phyloP scores from a whole-genome alignment of 2,329 filamentous ascomycete species.

The Akanthomyces muscarius region DNA sequence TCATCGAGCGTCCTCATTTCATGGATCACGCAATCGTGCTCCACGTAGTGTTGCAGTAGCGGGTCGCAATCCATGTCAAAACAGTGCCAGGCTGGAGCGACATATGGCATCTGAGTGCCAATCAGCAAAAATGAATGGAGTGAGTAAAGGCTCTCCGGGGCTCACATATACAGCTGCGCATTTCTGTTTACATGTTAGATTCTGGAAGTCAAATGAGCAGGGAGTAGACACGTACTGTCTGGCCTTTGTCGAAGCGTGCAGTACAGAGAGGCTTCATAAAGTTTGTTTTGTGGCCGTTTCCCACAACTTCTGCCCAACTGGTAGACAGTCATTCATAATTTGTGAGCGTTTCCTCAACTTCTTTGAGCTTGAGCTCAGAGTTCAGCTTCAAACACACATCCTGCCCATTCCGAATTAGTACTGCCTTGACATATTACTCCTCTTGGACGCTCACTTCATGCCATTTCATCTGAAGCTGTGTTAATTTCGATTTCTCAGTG shows the following conservation, averaged over 20 bases:
- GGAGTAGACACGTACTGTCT: neutral
- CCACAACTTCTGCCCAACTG: neutral
- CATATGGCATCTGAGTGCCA: neutral
- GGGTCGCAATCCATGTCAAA: neutral
- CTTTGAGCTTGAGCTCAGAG: neutral
- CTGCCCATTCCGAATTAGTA: neutral
- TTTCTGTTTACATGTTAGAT: neutral
- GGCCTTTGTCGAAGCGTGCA: neutral
- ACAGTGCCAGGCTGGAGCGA: neutral
- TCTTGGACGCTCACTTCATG: neutral
- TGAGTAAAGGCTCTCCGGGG: neutral
- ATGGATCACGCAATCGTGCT: neutral
- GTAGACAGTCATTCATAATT: neutral
- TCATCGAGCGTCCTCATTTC: neutral
- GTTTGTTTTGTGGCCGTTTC: neutral
- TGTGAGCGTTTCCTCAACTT: neutral
- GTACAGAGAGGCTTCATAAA: neutral
- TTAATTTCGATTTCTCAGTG: neutral
- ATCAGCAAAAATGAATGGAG: neutral
- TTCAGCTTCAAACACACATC: neutral
- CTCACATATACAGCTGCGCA: neutral
- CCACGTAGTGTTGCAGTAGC: neutral
- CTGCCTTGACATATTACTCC: neutral
- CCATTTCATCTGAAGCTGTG: neutral
- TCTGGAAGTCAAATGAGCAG: neutral